A percentile compares a stretch with the other conserved stretches of the same genome.
These are phyloP conservation scores for Suillus lakei DNA, from an alignment of 768 basidiomycete species.

Conservation along the genomic window DNA sequence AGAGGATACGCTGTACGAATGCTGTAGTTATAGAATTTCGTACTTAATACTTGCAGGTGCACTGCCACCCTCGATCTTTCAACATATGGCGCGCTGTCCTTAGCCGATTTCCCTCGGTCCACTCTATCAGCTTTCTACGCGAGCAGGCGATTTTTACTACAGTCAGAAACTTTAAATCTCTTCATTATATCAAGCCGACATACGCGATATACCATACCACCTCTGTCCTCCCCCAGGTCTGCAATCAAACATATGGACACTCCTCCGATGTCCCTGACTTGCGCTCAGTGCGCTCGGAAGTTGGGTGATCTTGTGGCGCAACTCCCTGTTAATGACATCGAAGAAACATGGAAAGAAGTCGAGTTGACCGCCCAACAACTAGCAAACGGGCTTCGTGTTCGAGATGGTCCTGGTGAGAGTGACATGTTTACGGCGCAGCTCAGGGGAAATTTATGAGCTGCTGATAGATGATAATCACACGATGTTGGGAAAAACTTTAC, in stretches of 20 bases:
- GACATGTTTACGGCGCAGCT: slow-evolving; percentile 1
- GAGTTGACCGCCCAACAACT: slow-evolving; percentile 57
- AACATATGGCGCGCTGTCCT: slow-evolving; percentile 1
- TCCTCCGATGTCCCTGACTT: slow-evolving; percentile 17
- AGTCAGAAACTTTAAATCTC: neutral
- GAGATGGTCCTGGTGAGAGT: slow-evolving; percentile 54
- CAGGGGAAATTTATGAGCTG: slow-evolving; percentile 22
- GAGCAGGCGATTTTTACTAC: neutral
- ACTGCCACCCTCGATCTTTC: slow-evolving; percentile 2
- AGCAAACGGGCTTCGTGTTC: slow-evolving; percentile 65
- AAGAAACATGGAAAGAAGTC: slow-evolving; percentile 54
- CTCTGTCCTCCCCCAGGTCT: neutral
- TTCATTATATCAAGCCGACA: neutral
- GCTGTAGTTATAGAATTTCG: no score
- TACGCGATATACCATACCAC: neutral
- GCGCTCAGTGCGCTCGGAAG: slow-evolving; percentile 34
- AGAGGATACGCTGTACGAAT: neutral
- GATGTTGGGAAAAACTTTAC: slow-evolving; percentile 61
- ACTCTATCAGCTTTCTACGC: slow-evolving; percentile 6
- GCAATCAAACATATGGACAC: slow-evolving; percentile 24
- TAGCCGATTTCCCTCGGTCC: slow-evolving; percentile 5
- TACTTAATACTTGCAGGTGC: slow-evolving; percentile 4
- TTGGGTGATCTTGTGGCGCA: slow-evolving; percentile 39
- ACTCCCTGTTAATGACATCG: slow-evolving; percentile 36
- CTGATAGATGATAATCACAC: slow-evolving; percentile 72